phyloP scores from a whole-genome alignment of 176 grass and related monocot genomes.

The Carex littledalei region DNA sequence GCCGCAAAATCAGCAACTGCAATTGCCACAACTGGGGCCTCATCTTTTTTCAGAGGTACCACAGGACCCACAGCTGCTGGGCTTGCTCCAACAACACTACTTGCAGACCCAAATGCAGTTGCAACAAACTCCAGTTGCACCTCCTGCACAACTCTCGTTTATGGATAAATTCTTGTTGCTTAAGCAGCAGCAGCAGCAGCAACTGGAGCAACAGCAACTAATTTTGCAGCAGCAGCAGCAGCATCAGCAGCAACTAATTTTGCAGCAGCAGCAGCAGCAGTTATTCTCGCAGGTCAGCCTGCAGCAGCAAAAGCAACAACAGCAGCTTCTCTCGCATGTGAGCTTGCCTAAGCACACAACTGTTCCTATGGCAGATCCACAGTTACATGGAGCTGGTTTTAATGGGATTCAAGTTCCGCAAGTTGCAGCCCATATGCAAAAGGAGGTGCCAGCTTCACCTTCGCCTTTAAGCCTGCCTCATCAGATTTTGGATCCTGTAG shows the following conservation, averaged over 20 bases:
- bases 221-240: not conserved
- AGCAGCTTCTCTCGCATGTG: constrained; percentile 55
- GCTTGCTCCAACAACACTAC: constrained; percentile 86
- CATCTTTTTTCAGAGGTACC: constrained; percentile 46
- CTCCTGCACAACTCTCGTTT: constrained; percentile 67
- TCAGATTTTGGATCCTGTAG: constrained; percentile 18
- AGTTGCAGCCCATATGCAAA: not conserved
- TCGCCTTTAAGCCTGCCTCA: constrained; percentile 7
- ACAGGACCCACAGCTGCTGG: constrained; percentile 73
- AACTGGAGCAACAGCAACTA: constrained; percentile 52
- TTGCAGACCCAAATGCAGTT: constrained; percentile 71
- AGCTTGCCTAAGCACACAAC: constrained; percentile 34
- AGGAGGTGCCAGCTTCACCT: not conserved
- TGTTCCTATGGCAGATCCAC: constrained; percentile 11
- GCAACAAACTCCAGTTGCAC: constrained; percentile 50
- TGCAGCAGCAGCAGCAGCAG: constrained; percentile 52
- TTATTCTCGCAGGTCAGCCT: constrained; percentile 39
- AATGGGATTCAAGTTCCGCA: constrained; percentile 11
- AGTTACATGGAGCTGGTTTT: constrained; percentile 15
- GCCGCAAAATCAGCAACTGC: constrained; percentile 38
- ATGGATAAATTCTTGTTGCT: constrained; percentile 86
- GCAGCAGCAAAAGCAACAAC: constrained; percentile 38
- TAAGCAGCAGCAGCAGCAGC: constrained; percentile 78
- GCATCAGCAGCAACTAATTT: constrained; percentile 34
- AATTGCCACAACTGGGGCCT: constrained; percentile 13